Conservation (phyloP, 441 rosid genomes). For the Adansonia madagascariensis region DNA sequence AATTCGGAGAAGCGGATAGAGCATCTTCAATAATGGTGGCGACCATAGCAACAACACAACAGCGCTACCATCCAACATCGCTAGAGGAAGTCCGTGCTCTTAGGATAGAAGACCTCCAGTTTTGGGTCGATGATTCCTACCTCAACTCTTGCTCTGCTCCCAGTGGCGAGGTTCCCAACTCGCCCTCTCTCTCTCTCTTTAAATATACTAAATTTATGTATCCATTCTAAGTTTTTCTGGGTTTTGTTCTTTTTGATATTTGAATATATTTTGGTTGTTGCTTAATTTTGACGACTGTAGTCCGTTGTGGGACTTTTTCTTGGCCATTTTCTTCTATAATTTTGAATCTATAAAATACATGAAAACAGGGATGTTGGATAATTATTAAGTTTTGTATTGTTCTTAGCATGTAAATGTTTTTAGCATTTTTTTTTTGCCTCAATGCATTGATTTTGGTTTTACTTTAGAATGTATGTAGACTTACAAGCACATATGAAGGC, state of each 20-base stretch:
- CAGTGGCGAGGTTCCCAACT: conserved; percentile 76
- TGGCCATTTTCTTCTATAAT: not conserved
- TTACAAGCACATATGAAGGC: not conserved
- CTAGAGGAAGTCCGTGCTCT: conserved; percentile 93
- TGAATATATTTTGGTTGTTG: too few relatives aligned
- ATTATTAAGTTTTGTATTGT: not conserved
- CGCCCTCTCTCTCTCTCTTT: not conserved
- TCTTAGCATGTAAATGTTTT: not conserved
- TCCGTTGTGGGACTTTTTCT: conserved; percentile 1
- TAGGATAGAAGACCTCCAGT: conserved; percentile 96
- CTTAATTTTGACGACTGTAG: not conserved
- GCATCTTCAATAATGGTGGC: not conserved
- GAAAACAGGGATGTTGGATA: not conserved
- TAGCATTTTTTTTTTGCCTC: not conserved
- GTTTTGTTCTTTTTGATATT: too few relatives aligned
- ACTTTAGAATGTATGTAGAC: not conserved
- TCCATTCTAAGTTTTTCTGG: too few relatives aligned
- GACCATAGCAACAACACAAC: conserved; percentile 31
- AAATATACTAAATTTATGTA: not conserved
- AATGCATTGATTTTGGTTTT: not conserved
- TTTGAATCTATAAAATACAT: not conserved
- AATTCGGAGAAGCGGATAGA: too few relatives aligned
- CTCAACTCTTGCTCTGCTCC: conserved; percentile 89
- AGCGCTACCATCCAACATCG: conserved; percentile 72
- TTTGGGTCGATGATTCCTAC: conserved; percentile 89